These are phyloP conservation scores for Thielaviopsis ethacetica DNA, from an alignment of 2,329 filamentous ascomycete species.

Conservation along the genomic window DNA sequence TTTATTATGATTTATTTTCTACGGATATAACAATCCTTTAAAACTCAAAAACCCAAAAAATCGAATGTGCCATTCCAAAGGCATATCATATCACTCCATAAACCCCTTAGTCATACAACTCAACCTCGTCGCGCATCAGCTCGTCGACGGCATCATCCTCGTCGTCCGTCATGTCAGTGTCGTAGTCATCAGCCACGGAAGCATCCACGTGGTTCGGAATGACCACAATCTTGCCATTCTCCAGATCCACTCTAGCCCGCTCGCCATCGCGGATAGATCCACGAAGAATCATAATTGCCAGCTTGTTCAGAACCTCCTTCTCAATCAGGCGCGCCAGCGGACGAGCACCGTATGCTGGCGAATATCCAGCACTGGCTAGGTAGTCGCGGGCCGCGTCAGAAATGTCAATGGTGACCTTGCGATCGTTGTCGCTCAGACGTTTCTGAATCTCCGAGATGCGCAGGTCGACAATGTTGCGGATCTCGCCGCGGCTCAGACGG, in stretches of 20 bases:
- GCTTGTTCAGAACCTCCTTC: slow-evolving; percentile 85
- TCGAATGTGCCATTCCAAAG: not conserved
- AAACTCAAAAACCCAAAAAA: not conserved
- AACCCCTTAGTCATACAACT: slow-evolving; percentile 28
- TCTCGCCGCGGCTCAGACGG: slow-evolving; percentile 75
- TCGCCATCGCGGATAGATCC: slow-evolving; percentile 79
- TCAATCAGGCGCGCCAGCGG: slow-evolving; percentile 83
- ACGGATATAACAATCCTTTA: not conserved
- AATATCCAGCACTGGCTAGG: slow-evolving; percentile 80
- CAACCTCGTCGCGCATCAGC: slow-evolving; percentile 38
- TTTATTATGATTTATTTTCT: no score
- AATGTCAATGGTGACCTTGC: slow-evolving; percentile 73
- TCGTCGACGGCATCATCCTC: slow-evolving; percentile 63
- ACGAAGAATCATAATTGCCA: slow-evolving; percentile 81
- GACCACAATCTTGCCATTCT: slow-evolving; percentile 65
- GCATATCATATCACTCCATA: not conserved
- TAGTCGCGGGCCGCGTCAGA: slow-evolving; percentile 82
- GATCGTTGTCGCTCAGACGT: slow-evolving; percentile 67
- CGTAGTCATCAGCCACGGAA: slow-evolving; percentile 39
- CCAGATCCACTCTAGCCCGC: slow-evolving; percentile 59
- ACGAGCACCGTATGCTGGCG: slow-evolving; percentile 83
- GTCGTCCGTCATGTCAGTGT: slow-evolving; percentile 55
- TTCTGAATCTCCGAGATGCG: slow-evolving; percentile 80
- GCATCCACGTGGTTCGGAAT: slow-evolving; percentile 62
- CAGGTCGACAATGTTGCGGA: slow-evolving; percentile 88